These are phyloP conservation scores for Vitis rupestris DNA, from an alignment of 164 flowering plant genomes.

Conservation along the genomic window DNA sequence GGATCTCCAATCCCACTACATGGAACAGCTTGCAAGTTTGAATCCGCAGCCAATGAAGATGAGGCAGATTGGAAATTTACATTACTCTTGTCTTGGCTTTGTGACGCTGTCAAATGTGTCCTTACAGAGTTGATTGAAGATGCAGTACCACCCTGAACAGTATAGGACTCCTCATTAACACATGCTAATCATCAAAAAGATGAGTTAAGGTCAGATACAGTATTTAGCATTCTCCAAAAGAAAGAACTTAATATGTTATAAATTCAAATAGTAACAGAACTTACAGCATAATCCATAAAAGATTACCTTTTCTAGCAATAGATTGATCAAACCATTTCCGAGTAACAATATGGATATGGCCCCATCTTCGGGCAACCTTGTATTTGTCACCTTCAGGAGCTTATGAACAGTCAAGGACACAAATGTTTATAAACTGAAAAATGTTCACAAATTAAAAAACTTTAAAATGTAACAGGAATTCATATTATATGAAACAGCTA, in stretches of 20 bases:
- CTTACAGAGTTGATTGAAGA: conserved; percentile 35
- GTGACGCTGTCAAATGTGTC: conserved; percentile 21
- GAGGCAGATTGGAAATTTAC: conserved; percentile 26
- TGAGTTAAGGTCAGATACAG: conserved; percentile 17
- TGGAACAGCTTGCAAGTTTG: conserved; percentile 33
- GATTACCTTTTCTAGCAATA: conserved; percentile 68
- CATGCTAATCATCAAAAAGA: conserved; percentile 56
- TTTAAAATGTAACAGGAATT: conserved; percentile 3
- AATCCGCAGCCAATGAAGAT: conserved; percentile 36
- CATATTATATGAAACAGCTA: no score
- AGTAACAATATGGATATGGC: conserved; percentile 68
- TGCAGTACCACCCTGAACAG: conserved; percentile 49
- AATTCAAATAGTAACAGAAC: neutral
- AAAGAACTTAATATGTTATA: conserved; percentile 1
- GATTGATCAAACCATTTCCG: conserved; percentile 88
- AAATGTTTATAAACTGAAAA: conserved; percentile 6
- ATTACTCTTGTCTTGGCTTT: conserved; percentile 37
- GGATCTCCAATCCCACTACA: conserved; percentile 31
- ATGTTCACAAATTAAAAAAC: neutral
- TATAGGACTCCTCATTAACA: conserved; percentile 79
- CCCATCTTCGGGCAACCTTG: conserved; percentile 87
- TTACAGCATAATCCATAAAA: neutral
- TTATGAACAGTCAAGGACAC: conserved; percentile 60
- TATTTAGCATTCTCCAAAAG: neutral
- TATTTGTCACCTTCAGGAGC: conserved; percentile 97